A percentile compares a stretch with the other conserved stretches of the same genome.
phyloP scores from a whole-genome alignment of 148 eudicot species.

The Heliamphora exappendiculata region DNA sequence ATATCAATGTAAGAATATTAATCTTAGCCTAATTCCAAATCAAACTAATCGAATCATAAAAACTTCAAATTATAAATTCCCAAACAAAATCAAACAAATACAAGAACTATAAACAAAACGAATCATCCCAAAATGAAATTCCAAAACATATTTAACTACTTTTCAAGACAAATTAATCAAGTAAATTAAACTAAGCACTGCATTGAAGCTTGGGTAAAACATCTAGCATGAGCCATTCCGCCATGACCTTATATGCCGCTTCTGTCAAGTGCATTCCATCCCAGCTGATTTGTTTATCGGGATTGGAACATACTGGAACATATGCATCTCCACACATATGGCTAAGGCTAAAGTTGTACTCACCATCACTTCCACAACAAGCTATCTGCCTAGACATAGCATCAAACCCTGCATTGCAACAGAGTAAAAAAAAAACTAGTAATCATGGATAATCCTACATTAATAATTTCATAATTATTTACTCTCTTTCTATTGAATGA shows the following conservation, averaged over 20 bases:
- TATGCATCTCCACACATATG: background rate
- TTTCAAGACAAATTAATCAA: no score
- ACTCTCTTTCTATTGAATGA: background rate
- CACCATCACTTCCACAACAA: slow-evolving; percentile 16
- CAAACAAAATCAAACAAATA: no score
- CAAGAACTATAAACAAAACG: no score
- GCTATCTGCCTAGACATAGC: background rate
- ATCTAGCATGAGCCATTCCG: background rate
- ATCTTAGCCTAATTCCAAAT: no score
- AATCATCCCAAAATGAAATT: no score
- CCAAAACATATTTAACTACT: no score
- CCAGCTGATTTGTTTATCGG: slow-evolving; percentile 1
- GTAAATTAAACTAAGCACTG: no score
- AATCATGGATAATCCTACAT: background rate
- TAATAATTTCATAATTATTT: no score
- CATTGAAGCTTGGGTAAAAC: slow-evolving; percentile 3
- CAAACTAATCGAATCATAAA: no score
- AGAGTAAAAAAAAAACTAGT: background rate
- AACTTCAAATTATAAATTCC: no score
- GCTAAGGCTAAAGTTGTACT: background rate
- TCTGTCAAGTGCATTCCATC: slow-evolving; percentile 16
- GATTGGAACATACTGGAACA: background rate
- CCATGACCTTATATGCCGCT: background rate
- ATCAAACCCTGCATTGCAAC: slow-evolving; percentile 18
- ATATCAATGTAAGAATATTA: no score